Evolutionary conservation across 306 rosid genomes (phyloP).

Genomic region (Hylodesmum podocarpum): DNA sequence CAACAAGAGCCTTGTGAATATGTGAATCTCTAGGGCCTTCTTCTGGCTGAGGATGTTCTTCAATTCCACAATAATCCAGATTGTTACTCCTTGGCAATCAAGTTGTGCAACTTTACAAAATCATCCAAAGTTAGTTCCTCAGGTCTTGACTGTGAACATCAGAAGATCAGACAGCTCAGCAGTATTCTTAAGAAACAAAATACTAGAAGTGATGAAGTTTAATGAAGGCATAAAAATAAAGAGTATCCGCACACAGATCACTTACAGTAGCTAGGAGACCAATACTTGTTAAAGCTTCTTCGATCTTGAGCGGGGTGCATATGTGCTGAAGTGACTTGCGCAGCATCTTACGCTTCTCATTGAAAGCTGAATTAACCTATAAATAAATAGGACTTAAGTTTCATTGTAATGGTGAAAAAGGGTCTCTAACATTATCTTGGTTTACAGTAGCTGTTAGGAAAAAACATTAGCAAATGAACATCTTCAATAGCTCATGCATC

Average conservation of each 20-base stretch:
- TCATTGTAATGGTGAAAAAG: constrained; percentile 14
- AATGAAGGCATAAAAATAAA: background rate
- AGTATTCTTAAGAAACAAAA: constrained; percentile 8
- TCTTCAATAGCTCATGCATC: background rate
- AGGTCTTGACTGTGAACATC: constrained; percentile 67
- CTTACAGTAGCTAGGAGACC: constrained; percentile 71
- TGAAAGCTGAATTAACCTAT: constrained; percentile 87
- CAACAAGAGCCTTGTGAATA: background rate
- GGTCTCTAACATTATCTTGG: constrained; percentile 1
- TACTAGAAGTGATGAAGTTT: background rate
- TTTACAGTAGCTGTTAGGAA: background rate
- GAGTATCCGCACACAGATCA: constrained; percentile 5
- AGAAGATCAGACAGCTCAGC: background rate
- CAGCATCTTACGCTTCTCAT: constrained; percentile 89
- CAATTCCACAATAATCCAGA: constrained; percentile 11
- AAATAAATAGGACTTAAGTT: constrained; percentile 3
- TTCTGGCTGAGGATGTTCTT: constrained; percentile 7
- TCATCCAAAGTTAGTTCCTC: constrained; percentile 78
- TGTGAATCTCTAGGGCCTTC: constrained; percentile 2
- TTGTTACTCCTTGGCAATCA: constrained; percentile 49
- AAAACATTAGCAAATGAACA: background rate
- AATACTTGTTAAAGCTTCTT: constrained; percentile 62
- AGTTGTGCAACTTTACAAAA: constrained; percentile 69
- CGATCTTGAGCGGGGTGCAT: constrained; percentile 63
- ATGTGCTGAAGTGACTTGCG: constrained; percentile 86